Evolutionary conservation across 73 alveolate species (phyloP).

Genomic region (Paramecium pentaurelia): DNA sequence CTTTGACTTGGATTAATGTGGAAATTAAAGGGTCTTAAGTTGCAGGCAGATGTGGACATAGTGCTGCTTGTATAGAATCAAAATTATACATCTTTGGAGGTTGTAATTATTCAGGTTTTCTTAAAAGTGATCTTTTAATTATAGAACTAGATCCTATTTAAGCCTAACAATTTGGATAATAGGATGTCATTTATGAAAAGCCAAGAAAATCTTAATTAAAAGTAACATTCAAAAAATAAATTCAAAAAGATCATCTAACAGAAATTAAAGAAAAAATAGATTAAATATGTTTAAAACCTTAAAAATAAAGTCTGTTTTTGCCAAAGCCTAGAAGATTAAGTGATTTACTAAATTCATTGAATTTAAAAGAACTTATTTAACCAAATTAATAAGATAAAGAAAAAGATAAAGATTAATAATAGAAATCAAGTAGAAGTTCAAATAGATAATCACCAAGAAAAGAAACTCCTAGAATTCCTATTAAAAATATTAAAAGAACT

Average conservation of each 20-base stretch:
- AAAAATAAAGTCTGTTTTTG: background rate
- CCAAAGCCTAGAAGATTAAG: background rate
- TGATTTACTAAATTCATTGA: background rate
- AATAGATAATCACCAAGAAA: background rate
- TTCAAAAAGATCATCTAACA: background rate
- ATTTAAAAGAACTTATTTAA: background rate
- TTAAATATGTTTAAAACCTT: background rate
- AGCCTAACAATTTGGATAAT: background rate
- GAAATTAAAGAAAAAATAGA: background rate
- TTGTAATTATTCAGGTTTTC: conserved; percentile 23
- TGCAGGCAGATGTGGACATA: conserved; percentile 37
- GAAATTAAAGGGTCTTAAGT: conserved; percentile 19
- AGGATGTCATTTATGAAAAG: background rate
- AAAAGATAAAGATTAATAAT: background rate
- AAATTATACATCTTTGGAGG: conserved; percentile 22
- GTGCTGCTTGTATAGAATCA: conserved; percentile 15
- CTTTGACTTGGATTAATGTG: background rate
- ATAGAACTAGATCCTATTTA: background rate
- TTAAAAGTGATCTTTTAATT: conserved; percentile 2
- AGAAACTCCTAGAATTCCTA: background rate
- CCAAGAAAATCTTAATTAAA: background rate
- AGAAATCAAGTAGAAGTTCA: background rate
- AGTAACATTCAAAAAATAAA: background rate
- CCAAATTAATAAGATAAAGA: background rate
- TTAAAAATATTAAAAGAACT: background rate